Base-by-base conservation (phyloP, 2,329 filamentous ascomycete genomes). In the Massarina eburnea region DNA sequence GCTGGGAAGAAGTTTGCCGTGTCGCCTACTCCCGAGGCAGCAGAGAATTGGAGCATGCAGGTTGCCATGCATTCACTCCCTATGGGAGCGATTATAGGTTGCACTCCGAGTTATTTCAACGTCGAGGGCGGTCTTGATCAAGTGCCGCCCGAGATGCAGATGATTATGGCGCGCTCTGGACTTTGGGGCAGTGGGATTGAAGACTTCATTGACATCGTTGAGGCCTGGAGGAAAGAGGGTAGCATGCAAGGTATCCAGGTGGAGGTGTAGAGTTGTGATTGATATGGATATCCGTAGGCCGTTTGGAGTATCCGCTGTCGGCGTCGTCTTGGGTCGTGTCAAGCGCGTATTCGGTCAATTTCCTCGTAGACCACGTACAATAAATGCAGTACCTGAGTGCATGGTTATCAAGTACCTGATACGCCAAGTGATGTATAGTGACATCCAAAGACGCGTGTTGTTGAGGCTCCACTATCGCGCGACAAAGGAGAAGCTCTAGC, bases 41-140 rank as follows among this genome's bases (percentile, higher is more conserved):
- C 48, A 6, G 45, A 53, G 22, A 30, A 50, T 22, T 59, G 57
- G 57, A 46, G 43, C 9, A 51, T 46, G 47, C 43, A 51, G 26
- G 37, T 58, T 27, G 12, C 51, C 6, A 49, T 52, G 49, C 30
- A 43, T 2, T 50, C 54, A 12, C 30, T 46, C 7, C 45, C 52
- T 10, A 52, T 52, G 43, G 51, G 38, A 4, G 54, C 49, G 9
- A 45, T 55, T 4, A 19, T 41, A 1, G 51, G 53, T 6, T 59
- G 57, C 35, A 59, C 55, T 9, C 55, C 55, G 12, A 42, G 52
- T 14, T 58, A 58, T 19, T 47, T 55, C 41, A 58, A 56, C 33
- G 43, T 49, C 29, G 55, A 58, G 39, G 57, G 52, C 2, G 41
- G 30, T n/a, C n/a, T 55, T n/a, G 55, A 54, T 41, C 27, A 39